Percentiles rank a stretch among this genome's conserved stretches.
Conservation (phyloP, 768 basidiomycete species). For the Xerocomus potaroensis region DNA sequence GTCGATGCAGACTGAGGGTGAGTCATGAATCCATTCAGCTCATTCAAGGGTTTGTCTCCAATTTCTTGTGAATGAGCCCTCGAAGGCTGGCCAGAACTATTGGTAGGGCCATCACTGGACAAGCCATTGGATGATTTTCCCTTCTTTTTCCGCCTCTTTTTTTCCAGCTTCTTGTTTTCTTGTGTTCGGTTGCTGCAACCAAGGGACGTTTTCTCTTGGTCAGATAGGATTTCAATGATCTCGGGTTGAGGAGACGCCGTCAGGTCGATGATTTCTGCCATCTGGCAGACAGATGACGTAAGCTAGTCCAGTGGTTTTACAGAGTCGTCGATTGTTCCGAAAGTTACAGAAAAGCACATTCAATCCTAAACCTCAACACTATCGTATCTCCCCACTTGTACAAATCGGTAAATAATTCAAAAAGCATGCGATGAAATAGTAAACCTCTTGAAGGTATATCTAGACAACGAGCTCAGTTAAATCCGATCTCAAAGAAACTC, state of each 20-base stretch:
- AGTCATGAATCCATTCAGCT: conserved; percentile 10
- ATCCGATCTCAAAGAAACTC: neutral
- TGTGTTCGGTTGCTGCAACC: conserved; percentile 4
- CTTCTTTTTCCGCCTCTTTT: conserved; percentile 30
- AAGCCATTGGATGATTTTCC: conserved; percentile 18
- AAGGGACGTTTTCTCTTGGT: conserved; percentile 10
- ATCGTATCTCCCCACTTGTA: neutral
- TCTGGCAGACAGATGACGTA: too few relatives aligned
- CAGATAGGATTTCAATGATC: conserved; percentile 31
- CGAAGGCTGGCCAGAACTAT: conserved; percentile 17
- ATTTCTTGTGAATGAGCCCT: conserved; percentile 17
- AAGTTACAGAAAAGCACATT: conserved; percentile 3
- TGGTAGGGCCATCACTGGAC: conserved; percentile 7
- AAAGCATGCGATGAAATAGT: conserved; percentile 56
- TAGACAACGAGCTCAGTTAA: conserved; percentile 24
- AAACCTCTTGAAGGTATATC: conserved; percentile 81
- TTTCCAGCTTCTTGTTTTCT: conserved; percentile 20
- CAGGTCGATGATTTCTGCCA: conserved; percentile 34
- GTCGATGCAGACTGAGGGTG: conserved; percentile 39
- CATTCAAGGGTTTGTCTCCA: conserved; percentile 2
- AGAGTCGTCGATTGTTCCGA: too few relatives aligned
- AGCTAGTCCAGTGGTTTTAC: neutral
- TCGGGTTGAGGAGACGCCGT: conserved; percentile 28
- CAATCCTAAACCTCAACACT: neutral
- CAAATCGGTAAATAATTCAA: conserved; percentile 19